Conservation (phyloP, 495 filamentous ascomycete species). For the Aspergillus olivimuriae region DNA sequence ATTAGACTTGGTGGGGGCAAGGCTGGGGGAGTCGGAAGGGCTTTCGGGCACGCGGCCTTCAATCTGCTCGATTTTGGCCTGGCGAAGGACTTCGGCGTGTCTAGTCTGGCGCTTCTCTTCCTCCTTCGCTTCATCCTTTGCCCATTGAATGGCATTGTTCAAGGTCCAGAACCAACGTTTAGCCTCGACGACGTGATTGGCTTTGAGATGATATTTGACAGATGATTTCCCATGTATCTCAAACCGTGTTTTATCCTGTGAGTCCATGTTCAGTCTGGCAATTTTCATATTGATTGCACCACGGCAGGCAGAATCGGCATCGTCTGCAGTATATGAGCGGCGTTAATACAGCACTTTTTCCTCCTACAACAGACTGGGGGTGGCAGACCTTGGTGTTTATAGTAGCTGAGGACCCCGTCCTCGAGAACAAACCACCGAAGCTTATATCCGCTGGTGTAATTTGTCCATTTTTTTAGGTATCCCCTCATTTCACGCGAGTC, state of each 20-base stretch:
- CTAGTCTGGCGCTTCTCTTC: constrained; percentile 69
- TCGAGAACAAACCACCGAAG: constrained; percentile 96
- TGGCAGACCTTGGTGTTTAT: constrained; percentile 78
- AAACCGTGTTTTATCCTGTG: constrained; percentile 93
- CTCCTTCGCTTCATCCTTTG: constrained; percentile 91
- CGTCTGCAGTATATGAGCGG: constrained; percentile 51
- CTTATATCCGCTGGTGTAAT: constrained; percentile 95
- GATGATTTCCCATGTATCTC: constrained; percentile 97
- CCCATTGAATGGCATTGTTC: constrained; percentile 97
- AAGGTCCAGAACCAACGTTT: constrained; percentile 87
- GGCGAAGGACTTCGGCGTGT: constrained; percentile 68
- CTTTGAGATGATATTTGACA: constrained; percentile 97
- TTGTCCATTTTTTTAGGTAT: constrained; percentile 98
- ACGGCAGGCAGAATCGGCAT: constrained; percentile 66
- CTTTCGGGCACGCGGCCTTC: constrained; percentile 33
- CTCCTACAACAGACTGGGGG: neutral
- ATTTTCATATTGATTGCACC: constrained; percentile 99
- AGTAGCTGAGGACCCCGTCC: constrained; percentile 95
- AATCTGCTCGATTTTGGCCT: constrained; percentile 60
- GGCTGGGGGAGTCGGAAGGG: constrained; percentile 23
- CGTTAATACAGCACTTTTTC: too few species aligned
- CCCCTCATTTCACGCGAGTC: constrained; percentile 96
- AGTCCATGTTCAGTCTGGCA: constrained; percentile 87
- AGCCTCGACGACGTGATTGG: constrained; percentile 71
- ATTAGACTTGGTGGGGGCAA: constrained; percentile 26